phyloP scores from a whole-genome alignment of 1,284 basidiomycete genomes.

The Ganoderma meredithae region DNA sequence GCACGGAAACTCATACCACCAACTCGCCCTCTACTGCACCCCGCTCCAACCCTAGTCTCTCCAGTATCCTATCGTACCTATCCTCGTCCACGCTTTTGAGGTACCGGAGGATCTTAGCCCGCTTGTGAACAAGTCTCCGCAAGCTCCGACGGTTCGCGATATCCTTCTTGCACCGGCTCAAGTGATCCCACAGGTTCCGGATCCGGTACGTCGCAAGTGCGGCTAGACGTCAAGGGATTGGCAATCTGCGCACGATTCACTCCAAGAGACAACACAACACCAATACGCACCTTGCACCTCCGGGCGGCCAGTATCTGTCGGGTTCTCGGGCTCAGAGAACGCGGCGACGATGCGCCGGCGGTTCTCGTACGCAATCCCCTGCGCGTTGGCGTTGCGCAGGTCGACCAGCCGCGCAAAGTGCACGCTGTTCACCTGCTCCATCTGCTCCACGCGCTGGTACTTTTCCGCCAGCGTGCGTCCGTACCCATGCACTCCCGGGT shows the following conservation, averaged over 20 bases:
- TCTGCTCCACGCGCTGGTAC: constrained; percentile 34
- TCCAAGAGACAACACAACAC: background rate
- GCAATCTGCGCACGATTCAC: constrained; percentile 6
- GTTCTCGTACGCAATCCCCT: constrained; percentile 88
- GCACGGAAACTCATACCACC: constrained; percentile 50
- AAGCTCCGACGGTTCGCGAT: constrained; percentile 80
- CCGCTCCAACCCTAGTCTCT: constrained; percentile 80
- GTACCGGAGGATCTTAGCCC: constrained; percentile 87
- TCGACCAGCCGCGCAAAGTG: constrained; percentile 80
- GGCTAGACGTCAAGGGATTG: constrained; percentile 52
- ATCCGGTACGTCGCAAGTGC: constrained; percentile 90
- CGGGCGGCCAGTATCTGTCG: constrained; percentile 82
- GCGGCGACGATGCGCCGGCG: constrained; percentile 78
- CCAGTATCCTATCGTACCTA: constrained; percentile 79
- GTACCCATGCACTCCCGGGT: background rate
- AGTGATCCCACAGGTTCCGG: constrained; percentile 82
- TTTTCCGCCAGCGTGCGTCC: background rate
- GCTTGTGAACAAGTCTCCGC: constrained; percentile 79
- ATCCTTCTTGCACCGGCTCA: constrained; percentile 77
- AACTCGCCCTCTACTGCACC: constrained; percentile 91
- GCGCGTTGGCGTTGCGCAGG: constrained; percentile 86
- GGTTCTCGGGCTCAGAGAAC: constrained; percentile 77
- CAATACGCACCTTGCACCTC: constrained; percentile 86
- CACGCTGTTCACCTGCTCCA: constrained; percentile 68
- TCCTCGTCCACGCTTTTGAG: constrained; percentile 71